These are phyloP conservation scores for Leersia perrieri DNA, from an alignment of 176 grass and related monocot species.

Conservation along the genomic window DNA sequence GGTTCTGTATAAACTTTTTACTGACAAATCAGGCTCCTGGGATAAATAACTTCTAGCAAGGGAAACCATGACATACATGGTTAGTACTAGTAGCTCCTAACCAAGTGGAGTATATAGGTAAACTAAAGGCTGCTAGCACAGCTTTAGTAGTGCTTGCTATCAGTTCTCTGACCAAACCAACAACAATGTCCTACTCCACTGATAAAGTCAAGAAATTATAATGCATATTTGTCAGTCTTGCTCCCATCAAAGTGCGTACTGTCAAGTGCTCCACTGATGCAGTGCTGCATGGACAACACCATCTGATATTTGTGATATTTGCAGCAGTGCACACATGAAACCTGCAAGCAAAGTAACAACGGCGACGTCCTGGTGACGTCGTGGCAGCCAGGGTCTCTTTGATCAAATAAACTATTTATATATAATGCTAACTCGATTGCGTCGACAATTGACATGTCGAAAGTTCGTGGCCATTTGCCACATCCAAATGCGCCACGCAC, in stretches of 20 bases:
- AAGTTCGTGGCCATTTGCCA: conserved; percentile 16
- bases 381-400: neutral
- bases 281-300: neutral
- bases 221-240: neutral
- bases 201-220: neutral
- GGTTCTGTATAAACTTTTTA: neutral
- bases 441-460: neutral
- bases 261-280: conserved; percentile 25
- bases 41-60: neutral
- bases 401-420: neutral
- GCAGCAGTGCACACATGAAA: neutral
- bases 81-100: neutral
- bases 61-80: neutral
- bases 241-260: conserved; percentile 8
- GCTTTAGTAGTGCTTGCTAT: conserved; percentile 20
- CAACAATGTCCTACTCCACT: conserved; percentile 13
- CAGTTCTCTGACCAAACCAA: conserved; percentile 24
- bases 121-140: neutral
- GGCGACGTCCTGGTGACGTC: conserved; percentile 21
- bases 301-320: neutral
- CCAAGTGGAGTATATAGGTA: neutral
- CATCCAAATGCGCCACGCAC: conserved; percentile 38
- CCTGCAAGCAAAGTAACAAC: neutral
- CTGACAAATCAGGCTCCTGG: neutral
- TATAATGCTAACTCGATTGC: neutral